Evolutionary conservation across 805 yeast genomes (phyloP).

Genomic region (Yamadazyma takamatsuzukensis): DNA sequence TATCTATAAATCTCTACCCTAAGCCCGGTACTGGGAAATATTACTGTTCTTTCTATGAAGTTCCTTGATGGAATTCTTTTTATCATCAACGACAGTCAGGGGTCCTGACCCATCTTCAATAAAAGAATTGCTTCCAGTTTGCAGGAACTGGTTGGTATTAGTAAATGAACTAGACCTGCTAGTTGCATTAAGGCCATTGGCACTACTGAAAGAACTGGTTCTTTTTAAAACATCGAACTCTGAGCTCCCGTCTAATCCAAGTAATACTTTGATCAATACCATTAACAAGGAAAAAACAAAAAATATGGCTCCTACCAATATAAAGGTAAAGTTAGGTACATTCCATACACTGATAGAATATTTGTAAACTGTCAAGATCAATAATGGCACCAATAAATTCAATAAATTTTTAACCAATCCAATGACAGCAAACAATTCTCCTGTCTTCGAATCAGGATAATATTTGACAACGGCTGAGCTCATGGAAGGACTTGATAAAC

Average conservation of each 20-base stretch:
- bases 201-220: slow-evolving; percentile 7
- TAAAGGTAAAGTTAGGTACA: slow-evolving; percentile 27
- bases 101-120: not conserved
- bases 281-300: slow-evolving; percentile 5
- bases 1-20: no score
- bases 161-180: no score
- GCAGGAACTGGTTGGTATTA: not conserved
- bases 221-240: slow-evolving; percentile 11
- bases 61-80: slow-evolving; percentile 1
- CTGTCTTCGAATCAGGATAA: slow-evolving; percentile 54
- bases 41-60: slow-evolving; percentile 7
- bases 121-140: not conserved
- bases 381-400: slow-evolving; percentile 47
- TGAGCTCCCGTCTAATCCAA: slow-evolving; percentile 12
- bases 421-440: slow-evolving; percentile 71
- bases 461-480: slow-evolving; percentile 61
- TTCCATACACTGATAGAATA: slow-evolving; percentile 21
- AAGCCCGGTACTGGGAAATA: slow-evolving; percentile 3
- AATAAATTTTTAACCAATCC: slow-evolving; percentile 54
- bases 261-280: slow-evolving; percentile 15
- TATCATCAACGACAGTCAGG: not conserved
- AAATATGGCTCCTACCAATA: slow-evolving; percentile 14
- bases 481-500: slow-evolving; percentile 53
- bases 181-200: no score
- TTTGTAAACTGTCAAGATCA: slow-evolving; percentile 45